Evolutionary conservation across 2,329 filamentous ascomycete species (phyloP).

Genomic region (Paracoccidioides lutzii): DNA sequence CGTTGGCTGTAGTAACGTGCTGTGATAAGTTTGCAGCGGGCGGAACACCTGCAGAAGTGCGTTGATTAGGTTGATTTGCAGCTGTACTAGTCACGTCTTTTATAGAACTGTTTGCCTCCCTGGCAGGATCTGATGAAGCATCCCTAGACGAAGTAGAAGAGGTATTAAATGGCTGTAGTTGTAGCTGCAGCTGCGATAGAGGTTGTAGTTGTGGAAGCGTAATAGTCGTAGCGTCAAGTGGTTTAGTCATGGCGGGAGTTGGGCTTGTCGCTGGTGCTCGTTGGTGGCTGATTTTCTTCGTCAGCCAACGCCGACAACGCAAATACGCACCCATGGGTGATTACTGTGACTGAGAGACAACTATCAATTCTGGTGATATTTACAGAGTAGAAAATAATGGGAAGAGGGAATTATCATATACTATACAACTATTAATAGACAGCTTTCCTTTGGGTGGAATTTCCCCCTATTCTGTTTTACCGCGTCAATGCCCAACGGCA

Average conservation of each 20-base stretch:
- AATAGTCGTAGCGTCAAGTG: not conserved
- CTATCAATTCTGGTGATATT: not conserved
- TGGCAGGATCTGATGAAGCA: conserved; percentile 2
- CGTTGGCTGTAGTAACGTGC: not conserved
- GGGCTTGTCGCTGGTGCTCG: not conserved
- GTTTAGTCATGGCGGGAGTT: conserved; percentile 4
- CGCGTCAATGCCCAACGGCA: not conserved
- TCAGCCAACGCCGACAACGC: not conserved
- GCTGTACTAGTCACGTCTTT: not conserved
- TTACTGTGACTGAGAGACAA: not conserved
- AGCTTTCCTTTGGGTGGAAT: not conserved
- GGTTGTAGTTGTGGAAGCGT: not conserved
- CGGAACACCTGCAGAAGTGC: not conserved
- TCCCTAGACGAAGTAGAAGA: not conserved
- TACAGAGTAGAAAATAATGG: too few species aligned
- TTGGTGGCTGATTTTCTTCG: not conserved
- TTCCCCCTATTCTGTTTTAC: not conserved
- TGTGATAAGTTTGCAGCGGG: not conserved
- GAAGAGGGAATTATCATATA: too few species aligned
- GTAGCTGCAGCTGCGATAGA: not conserved
- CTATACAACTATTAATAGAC: too few species aligned
- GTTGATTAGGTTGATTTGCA: conserved; percentile 3
- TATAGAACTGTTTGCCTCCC: not conserved
- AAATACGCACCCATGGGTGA: not conserved
- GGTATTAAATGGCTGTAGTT: not conserved